These are phyloP conservation scores for Cantharellus cinnabarinus DNA, from an alignment of 768 basidiomycete species.

Conservation along the genomic window DNA sequence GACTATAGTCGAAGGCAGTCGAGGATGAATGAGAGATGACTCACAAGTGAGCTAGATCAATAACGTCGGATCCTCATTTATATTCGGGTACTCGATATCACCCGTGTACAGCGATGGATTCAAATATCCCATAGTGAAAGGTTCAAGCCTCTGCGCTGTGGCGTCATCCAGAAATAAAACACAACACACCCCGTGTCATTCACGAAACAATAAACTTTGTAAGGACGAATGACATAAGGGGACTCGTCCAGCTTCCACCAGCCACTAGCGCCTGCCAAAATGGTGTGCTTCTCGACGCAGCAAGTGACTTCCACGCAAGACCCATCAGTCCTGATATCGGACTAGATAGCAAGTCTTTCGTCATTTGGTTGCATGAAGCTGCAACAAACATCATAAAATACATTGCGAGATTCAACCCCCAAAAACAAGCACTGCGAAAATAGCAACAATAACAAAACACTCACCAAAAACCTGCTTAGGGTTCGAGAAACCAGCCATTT, in stretches of 20 bases:
- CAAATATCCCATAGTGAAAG: slow-evolving; percentile 32
- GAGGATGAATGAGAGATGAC: too few species aligned
- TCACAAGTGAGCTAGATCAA: slow-evolving; percentile 41
- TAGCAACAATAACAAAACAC: neutral
- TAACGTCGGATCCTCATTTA: slow-evolving; percentile 31
- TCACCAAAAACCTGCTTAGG: slow-evolving; percentile 53
- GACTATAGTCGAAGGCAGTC: too few species aligned
- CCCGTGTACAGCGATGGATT: slow-evolving; percentile 63
- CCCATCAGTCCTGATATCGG: slow-evolving; percentile 84
- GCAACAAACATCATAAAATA: slow-evolving; percentile 2
- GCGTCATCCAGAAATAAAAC: slow-evolving; percentile 8
- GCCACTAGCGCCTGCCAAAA: slow-evolving; percentile 67
- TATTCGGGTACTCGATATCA: slow-evolving; percentile 51
- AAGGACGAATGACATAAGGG: slow-evolving; percentile 69
- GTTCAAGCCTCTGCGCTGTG: slow-evolving; percentile 47
- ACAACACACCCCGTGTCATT: too few species aligned
- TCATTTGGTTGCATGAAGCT: slow-evolving; percentile 39
- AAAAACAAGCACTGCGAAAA: neutral
- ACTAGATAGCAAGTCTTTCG: slow-evolving; percentile 32
- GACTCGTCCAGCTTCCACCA: slow-evolving; percentile 36
- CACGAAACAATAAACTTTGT: slow-evolving; percentile 30
- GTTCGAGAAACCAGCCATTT: slow-evolving; percentile 80
- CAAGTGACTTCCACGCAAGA: slow-evolving; percentile 56
- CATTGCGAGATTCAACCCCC: neutral
- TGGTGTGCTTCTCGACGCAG: slow-evolving; percentile 49